Evolutionary conservation across 2,329 filamentous ascomycete species (phyloP).

Genomic region (Fusarium sp.): DNA sequence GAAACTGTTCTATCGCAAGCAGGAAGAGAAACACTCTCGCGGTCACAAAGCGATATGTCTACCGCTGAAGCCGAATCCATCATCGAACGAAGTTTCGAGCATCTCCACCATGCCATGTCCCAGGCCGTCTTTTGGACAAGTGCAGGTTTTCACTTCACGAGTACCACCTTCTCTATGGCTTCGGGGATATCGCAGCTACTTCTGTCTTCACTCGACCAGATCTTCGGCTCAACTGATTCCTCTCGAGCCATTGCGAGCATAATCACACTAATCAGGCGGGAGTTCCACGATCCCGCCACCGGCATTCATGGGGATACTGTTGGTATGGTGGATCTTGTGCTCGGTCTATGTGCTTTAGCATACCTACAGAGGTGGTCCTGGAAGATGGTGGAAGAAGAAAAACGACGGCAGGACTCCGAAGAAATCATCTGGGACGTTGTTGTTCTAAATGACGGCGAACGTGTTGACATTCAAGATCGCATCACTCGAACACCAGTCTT

Average conservation of each 20-base stretch:
- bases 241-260: conserved; percentile 75
- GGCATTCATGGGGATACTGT: conserved; percentile 68
- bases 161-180: conserved; percentile 63
- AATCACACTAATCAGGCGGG: conserved; percentile 69
- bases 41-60: conserved; percentile 59
- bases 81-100: conserved; percentile 66
- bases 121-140: conserved; percentile 70
- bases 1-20: conserved; percentile 65
- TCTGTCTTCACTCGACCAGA: conserved; percentile 69
- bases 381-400: conserved; percentile 62
- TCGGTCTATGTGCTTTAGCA: conserved; percentile 69
- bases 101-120: conserved; percentile 66
- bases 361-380: conserved; percentile 69
- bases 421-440: conserved; percentile 75
- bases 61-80: conserved; percentile 65
- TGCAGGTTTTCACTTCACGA: conserved; percentile 68
- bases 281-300: conserved; percentile 72
- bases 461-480: conserved; percentile 61
- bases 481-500: conserved; percentile 3
- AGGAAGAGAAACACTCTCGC: conserved; percentile 59
- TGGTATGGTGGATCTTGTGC: conserved; percentile 68
- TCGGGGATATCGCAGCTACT: conserved; percentile 68
- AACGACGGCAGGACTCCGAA: conserved; percentile 58
- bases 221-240: conserved; percentile 76
- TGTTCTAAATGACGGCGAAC: conserved; percentile 67